Conservation (phyloP, 177 flowering plant genomes). For the Vitis hybrid region DNA sequence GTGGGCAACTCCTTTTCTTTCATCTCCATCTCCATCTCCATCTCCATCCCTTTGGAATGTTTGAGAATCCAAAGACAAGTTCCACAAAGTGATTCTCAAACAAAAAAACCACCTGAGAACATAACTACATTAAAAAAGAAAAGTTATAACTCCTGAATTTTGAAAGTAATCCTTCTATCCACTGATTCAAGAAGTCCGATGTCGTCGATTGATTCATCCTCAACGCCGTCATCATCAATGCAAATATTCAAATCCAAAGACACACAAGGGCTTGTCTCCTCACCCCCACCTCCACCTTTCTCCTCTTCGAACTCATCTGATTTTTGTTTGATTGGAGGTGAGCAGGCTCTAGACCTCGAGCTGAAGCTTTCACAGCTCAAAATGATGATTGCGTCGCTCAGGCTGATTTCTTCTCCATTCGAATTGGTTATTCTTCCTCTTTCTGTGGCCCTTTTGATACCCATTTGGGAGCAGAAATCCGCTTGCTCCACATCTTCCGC, state of each 20-base stretch:
- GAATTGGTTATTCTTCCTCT: constrained; percentile 50
- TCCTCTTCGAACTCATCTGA: constrained; percentile 25
- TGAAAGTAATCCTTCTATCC: constrained; percentile 66
- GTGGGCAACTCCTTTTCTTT: not conserved
- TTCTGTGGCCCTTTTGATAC: constrained; percentile 74
- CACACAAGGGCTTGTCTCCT: constrained; percentile 39
- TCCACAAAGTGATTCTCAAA: not conserved
- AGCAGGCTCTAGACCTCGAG: constrained; percentile 69
- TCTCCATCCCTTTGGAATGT: not conserved
- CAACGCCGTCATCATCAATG: constrained; percentile 37
- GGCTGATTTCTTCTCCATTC: constrained; percentile 50
- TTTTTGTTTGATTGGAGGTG: constrained; percentile 57
- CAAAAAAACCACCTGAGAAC: not conserved
- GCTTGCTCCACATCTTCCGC: constrained; percentile 79
- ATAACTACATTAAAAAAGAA: not conserved
- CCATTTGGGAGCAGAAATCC: constrained; percentile 62
- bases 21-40: not conserved
- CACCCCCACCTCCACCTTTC: constrained; percentile 16
- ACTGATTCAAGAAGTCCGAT: constrained; percentile 69
- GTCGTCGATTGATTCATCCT: constrained; percentile 48
- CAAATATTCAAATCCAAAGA: constrained; percentile 84
- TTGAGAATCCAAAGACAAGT: not conserved
- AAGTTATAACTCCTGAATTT: constrained; percentile 37
- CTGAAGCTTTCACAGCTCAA: constrained; percentile 78
- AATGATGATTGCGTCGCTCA: constrained; percentile 73